phyloP scores from a whole-genome alignment of 345 rosid species.

The Lenwebbia sp. region DNA sequence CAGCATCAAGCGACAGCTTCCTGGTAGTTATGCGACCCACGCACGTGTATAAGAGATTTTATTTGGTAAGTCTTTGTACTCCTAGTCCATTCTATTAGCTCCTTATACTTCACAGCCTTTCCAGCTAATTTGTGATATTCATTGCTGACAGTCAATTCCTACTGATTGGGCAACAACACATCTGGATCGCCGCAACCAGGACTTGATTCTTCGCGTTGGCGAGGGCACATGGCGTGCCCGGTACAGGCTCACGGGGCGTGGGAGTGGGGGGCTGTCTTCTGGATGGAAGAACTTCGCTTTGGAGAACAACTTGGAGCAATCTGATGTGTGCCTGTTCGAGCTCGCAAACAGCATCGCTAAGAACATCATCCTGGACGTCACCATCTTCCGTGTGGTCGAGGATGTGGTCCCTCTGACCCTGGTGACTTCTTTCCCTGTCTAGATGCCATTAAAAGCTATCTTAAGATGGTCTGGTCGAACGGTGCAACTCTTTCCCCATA shows the following conservation, averaged over 20 bases:
- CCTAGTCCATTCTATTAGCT: background rate
- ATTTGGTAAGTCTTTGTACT: slow-evolving; percentile 15
- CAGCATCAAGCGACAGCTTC: slow-evolving; percentile 18
- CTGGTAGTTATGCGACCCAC: slow-evolving; percentile 32
- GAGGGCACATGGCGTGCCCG: slow-evolving; percentile 22
- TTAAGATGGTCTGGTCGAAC: background rate
- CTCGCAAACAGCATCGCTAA: slow-evolving; percentile 4
- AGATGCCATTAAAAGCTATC: background rate
- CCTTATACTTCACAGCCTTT: background rate
- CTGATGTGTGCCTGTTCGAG: slow-evolving; percentile 40
- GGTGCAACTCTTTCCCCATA: background rate
- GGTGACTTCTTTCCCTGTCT: background rate
- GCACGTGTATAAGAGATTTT: slow-evolving; percentile 22
- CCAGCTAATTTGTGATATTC: background rate
- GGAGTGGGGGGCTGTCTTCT: slow-evolving; percentile 23
- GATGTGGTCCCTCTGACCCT: slow-evolving; percentile 6
- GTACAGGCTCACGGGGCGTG: slow-evolving; percentile 3
- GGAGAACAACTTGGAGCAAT: slow-evolving; percentile 32
- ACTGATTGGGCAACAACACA: slow-evolving; percentile 17
- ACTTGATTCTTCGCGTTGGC: slow-evolving; percentile 17
- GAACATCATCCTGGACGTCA: slow-evolving; percentile 22
- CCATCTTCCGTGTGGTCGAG: slow-evolving; percentile 21
- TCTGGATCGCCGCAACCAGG: slow-evolving; percentile 15
- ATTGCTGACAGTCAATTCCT: slow-evolving; percentile 23
- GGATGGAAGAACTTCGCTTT: slow-evolving; percentile 44